phyloP scores from a whole-genome alignment of 768 basidiomycete genomes.

The Boletus tylopilopsis region DNA sequence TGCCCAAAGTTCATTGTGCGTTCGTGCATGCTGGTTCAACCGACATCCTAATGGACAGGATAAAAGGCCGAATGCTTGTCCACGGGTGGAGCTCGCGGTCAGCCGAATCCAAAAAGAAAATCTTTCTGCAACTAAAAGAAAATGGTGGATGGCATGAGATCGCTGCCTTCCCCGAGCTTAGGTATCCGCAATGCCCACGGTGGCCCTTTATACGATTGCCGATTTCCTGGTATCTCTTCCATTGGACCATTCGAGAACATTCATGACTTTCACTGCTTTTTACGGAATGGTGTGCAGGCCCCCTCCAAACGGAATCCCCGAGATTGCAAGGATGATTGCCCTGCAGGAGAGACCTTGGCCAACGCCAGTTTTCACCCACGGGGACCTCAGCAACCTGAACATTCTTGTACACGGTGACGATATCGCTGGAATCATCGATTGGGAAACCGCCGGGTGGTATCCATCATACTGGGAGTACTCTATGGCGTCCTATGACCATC shows the following conservation, averaged over 20 bases:
- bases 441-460: neutral
- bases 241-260: neutral
- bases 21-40: neutral
- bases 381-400: neutral
- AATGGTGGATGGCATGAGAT: neutral
- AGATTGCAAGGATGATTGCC: neutral
- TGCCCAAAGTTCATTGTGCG: neutral
- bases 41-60: neutral
- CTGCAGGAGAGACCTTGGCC: neutral
- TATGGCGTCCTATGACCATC: neutral
- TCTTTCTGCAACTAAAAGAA: neutral
- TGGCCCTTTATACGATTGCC: neutral
- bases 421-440: neutral
- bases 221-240: neutral
- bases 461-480: neutral
- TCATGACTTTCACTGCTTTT: neutral
- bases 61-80: neutral
- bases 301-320: neutral
- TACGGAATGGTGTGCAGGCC: neutral
- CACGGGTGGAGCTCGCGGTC: neutral
- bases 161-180: neutral
- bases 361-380: neutral
- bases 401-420: neutral
- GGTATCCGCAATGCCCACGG: neutral
- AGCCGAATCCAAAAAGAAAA: neutral